These are phyloP conservation scores for Bipolaris sorokiniana DNA, from an alignment of 2,329 filamentous ascomycete species.

Conservation along the genomic window DNA sequence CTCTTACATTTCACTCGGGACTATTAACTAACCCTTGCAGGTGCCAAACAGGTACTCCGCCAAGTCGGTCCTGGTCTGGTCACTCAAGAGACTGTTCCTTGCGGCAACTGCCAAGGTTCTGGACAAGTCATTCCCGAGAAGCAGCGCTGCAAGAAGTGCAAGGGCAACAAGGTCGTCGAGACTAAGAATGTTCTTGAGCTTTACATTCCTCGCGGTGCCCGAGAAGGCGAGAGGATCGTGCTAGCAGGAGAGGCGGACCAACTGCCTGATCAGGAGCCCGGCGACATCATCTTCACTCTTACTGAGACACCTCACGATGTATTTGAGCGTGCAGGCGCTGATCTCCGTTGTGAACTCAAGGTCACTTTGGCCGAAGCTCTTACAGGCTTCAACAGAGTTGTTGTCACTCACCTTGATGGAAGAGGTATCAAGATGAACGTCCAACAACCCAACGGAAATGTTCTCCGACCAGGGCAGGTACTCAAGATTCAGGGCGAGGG, in stretches of 20 bases:
- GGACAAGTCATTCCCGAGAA: constrained; percentile 92
- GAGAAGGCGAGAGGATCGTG: constrained; percentile 84
- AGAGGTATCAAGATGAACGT: constrained; percentile 84
- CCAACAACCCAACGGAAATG: constrained; percentile 71
- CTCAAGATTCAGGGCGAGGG: constrained; percentile 88
- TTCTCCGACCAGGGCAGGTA: constrained; percentile 82
- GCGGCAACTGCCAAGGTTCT: constrained; percentile 82
- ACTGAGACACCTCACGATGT: constrained; percentile 79
- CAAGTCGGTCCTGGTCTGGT: constrained; percentile 87
- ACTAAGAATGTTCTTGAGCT: constrained; percentile 95
- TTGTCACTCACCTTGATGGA: constrained; percentile 91
- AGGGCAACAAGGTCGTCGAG: constrained; percentile 83
- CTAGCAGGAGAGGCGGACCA: constrained; percentile 95
- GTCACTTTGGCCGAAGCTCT: constrained; percentile 84
- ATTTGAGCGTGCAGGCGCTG: constrained; percentile 83
- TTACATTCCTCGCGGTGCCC: constrained; percentile 85
- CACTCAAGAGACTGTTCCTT: constrained; percentile 78
- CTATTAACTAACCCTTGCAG: constrained; percentile 44
- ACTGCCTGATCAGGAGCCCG: constrained; percentile 83
- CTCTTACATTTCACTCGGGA: neutral
- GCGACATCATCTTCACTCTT: constrained; percentile 90
- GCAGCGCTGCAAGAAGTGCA: constrained; percentile 99
- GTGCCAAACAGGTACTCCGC: constrained; percentile 76
- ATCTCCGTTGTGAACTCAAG: constrained; percentile 81
- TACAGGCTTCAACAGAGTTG: constrained; percentile 86